Evolutionary conservation across 306 rosid species (phyloP).

Genomic region (Albizia julibrissin): DNA sequence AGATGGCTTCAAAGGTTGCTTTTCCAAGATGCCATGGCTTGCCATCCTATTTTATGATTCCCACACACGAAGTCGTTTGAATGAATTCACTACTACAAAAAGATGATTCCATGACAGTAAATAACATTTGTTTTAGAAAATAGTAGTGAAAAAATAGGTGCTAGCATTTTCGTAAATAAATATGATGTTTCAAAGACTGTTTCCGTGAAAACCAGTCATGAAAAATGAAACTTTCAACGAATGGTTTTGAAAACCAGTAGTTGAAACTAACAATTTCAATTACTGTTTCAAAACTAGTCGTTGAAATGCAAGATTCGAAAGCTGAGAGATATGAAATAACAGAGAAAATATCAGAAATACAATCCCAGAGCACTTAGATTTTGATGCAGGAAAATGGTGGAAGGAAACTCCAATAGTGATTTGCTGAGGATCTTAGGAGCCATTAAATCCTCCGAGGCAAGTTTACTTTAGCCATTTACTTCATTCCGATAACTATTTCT

Average conservation of each 20-base stretch:
- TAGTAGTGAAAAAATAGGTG: no score
- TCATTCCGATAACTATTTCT: not conserved
- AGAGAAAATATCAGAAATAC: not conserved
- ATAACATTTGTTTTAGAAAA: no score
- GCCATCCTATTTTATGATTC: conserved; percentile 70
- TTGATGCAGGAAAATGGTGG: conserved; percentile 54
- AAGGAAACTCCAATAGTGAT: conserved; percentile 45
- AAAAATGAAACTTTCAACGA: no score
- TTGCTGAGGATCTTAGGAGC: conserved; percentile 58
- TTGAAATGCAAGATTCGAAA: no score
- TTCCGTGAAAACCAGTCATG: no score
- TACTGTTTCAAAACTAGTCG: no score
- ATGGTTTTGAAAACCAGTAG: no score
- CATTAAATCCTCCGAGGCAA: conserved; percentile 80
- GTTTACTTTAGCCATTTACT: conserved; percentile 9
- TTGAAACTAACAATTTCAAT: no score
- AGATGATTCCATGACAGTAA: no score
- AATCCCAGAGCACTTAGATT: not conserved
- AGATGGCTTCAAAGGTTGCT: conserved; percentile 52
- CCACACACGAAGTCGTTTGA: conserved; percentile 40
- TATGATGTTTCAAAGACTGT: no score
- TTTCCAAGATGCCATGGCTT: conserved; percentile 85
- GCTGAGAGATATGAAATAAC: not conserved
- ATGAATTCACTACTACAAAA: no score
- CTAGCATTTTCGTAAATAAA: no score